Evolutionary conservation across 306 rosid species (phyloP).

Genomic region (Mimosa pudica): DNA sequence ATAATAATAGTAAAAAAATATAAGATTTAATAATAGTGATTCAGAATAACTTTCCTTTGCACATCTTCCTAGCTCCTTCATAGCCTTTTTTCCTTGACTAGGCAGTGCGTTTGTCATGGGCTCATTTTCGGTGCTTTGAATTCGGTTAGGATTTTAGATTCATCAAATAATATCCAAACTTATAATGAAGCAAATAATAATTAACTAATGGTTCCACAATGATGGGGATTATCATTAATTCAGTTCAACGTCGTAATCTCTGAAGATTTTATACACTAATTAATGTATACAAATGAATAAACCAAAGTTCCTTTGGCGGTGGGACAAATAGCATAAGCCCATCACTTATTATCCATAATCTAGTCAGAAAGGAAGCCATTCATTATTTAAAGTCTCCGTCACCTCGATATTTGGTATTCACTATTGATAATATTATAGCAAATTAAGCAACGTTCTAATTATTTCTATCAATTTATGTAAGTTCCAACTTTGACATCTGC

Average conservation of each 20-base stretch:
- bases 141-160: background rate
- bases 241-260: background rate
- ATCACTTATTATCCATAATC: background rate
- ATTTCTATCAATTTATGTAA: background rate
- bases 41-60: background rate
- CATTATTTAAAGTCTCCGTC: background rate
- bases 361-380: background rate
- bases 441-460: background rate
- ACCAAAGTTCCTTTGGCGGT: background rate
- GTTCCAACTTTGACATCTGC: constrained; percentile 14
- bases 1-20: background rate
- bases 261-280: background rate
- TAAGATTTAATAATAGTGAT: background rate
- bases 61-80: background rate
- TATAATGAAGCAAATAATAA: background rate
- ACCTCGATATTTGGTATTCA: background rate
- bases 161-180: background rate
- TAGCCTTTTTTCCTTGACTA: background rate
- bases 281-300: background rate
- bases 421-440: background rate
- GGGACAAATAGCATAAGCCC: background rate
- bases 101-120: background rate
- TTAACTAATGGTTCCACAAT: background rate
- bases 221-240: background rate
- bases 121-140: background rate